Evolutionary conservation across 2,329 filamentous ascomycete genomes (phyloP).

Genomic region (Zasmidium cellare): DNA sequence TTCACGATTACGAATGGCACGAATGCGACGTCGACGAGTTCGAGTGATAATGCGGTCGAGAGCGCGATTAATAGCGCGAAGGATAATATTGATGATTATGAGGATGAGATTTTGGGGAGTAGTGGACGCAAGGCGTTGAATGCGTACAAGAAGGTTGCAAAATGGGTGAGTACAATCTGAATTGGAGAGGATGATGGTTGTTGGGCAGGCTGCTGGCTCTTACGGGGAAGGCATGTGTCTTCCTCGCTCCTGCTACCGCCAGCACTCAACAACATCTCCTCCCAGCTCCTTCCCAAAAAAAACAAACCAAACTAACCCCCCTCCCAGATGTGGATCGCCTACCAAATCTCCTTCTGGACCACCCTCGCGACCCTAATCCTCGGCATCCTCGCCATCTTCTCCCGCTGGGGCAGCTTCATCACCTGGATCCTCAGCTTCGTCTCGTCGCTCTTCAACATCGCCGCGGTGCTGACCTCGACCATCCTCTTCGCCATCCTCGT

Average conservation of each 20-base stretch:
- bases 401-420: conserved; percentile 75
- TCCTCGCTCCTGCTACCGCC: too few relatives aligned
- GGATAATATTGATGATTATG: conserved; percentile 44
- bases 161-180: conserved; percentile 11
- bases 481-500: conserved; percentile 70
- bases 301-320: neutral
- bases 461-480: conserved; percentile 71
- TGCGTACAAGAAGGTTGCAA: conserved; percentile 70
- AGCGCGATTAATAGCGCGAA: conserved; percentile 49
- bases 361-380: conserved; percentile 72
- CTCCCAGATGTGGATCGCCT: conserved; percentile 70
- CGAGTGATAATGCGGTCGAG: conserved; percentile 29
- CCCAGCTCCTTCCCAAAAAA: neutral
- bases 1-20: conserved; percentile 55
- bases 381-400: conserved; percentile 81
- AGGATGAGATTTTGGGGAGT: conserved; percentile 57
- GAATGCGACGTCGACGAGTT: conserved; percentile 14
- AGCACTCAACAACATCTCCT: neutral
- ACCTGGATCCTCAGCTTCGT: conserved; percentile 73
- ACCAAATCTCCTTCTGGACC: conserved; percentile 69
- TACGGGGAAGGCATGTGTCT: too few relatives aligned
- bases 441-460: conserved; percentile 59
- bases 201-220: too few relatives aligned
- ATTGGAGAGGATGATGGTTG: too few relatives aligned
- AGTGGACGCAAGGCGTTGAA: conserved; percentile 67